Conservation (phyloP, 108 stramenopile genomes). For the Pseudonitzschia multiseries region DNA sequence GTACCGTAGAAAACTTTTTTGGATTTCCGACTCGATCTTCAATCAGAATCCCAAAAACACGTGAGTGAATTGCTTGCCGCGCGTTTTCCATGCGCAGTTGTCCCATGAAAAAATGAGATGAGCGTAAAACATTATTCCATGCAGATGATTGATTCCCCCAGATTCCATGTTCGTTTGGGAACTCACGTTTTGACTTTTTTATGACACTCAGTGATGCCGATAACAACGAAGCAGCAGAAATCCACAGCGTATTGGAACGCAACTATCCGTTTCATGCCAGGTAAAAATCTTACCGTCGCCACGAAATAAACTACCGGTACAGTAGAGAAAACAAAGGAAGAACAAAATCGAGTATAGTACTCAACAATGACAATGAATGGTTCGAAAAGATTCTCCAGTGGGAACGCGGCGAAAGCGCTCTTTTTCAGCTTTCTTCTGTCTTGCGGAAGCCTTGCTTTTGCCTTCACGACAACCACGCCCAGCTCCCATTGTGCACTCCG, state of each 20-base stretch:
- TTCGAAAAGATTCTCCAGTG: neutral
- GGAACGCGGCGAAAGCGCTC: neutral
- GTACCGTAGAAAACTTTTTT: neutral
- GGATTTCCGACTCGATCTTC: constrained; percentile 9
- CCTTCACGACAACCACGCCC: neutral
- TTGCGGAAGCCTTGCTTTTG: neutral
- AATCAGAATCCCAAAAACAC: neutral
- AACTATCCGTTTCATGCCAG: neutral
- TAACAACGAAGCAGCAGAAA: neutral
- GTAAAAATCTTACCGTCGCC: no score
- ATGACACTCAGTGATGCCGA: neutral
- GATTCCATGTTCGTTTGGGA: no score
- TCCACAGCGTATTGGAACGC: neutral
- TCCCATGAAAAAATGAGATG: no score
- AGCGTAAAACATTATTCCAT: no score
- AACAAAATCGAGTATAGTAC: neutral
- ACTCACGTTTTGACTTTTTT: neutral
- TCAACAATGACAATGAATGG: neutral
- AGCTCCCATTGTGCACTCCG: neutral
- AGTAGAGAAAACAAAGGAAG: neutral
- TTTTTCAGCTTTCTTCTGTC: neutral
- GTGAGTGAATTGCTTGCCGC: neutral
- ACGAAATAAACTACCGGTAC: no score
- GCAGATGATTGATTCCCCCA: no score
- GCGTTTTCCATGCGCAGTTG: neutral